Evolutionary conservation across 2,329 filamentous ascomycete genomes (phyloP).

Genomic region (Myriosclerotinia duriaeana): DNA sequence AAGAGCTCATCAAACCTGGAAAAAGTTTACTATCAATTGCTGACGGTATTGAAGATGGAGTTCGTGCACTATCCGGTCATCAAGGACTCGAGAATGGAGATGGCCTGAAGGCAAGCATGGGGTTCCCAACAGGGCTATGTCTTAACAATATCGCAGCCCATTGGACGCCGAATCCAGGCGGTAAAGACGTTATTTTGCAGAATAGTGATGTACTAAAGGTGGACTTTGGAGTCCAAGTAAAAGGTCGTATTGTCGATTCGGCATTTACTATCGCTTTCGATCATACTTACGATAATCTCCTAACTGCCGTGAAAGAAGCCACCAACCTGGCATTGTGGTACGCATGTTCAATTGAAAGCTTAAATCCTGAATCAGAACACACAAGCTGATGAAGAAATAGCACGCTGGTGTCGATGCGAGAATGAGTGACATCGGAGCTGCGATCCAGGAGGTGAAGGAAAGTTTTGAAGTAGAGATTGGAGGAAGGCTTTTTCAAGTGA

Average conservation of each 20-base stretch:
- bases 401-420: conserved; percentile 56
- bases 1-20: conserved; percentile 50
- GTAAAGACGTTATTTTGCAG: conserved; percentile 69
- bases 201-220: conserved; percentile 78
- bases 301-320: conserved; percentile 70
- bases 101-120: conserved; percentile 51
- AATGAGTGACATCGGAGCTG: conserved; percentile 53
- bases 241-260: conserved; percentile 76
- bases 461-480: conserved; percentile 57
- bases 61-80: conserved; percentile 51
- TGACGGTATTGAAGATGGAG: conserved; percentile 54
- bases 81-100: conserved; percentile 53
- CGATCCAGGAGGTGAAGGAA: conserved; percentile 60
- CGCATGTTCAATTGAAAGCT: background rate
- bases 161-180: conserved; percentile 56
- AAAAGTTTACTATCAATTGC: conserved; percentile 51
- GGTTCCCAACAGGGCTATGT: conserved; percentile 55
- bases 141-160: conserved; percentile 56
- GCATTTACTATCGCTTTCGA: conserved; percentile 80
- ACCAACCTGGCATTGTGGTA: conserved; percentile 56
- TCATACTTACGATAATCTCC: conserved; percentile 70
- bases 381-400: conserved; percentile 27
- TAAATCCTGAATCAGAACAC: background rate
- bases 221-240: conserved; percentile 79
- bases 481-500: conserved; percentile 51